phyloP scores from a whole-genome alignment of 2,329 filamentous ascomycete genomes.

The Knoxdaviesia proteae region DNA sequence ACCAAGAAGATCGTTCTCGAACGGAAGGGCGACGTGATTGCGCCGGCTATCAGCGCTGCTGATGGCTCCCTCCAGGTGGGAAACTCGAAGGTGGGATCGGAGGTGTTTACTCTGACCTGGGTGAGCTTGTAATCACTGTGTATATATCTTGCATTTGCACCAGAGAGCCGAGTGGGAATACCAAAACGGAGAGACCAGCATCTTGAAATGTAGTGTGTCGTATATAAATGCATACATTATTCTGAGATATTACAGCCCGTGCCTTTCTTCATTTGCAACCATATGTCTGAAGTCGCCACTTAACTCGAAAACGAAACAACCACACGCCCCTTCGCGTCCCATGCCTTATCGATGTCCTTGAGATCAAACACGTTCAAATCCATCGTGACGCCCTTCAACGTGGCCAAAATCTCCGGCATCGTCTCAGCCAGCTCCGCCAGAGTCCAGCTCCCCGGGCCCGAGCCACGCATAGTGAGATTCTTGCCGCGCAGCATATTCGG shows the following conservation, averaged over 20 bases:
- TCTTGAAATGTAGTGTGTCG: no score
- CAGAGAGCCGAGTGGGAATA: no score
- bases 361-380: slow-evolving; percentile 8
- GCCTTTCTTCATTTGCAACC: no score
- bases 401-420: slow-evolving; percentile 9
- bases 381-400: slow-evolving; percentile 7
- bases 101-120: slow-evolving; percentile 21
- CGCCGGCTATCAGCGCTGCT: slow-evolving; percentile 15
- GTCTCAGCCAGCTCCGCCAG: slow-evolving; percentile 10
- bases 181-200: no score
- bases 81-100: slow-evolving; percentile 18
- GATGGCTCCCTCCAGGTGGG: slow-evolving; percentile 21
- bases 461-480: slow-evolving; percentile 24
- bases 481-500: slow-evolving; percentile 23
- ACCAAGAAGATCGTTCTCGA: slow-evolving; percentile 16
- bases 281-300: no score
- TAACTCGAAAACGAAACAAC: slow-evolving; percentile 6
- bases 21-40: slow-evolving; percentile 19
- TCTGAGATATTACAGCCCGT: no score
- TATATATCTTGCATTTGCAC: no score
- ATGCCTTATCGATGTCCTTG: slow-evolving; percentile 10
- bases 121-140: background rate
- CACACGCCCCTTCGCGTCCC: slow-evolving; percentile 10
- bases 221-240: no score
- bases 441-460: slow-evolving; percentile 22